These are phyloP conservation scores for Penicillium thymicola DNA, from an alignment of 2,329 filamentous ascomycete genomes.

Conservation along the genomic window DNA sequence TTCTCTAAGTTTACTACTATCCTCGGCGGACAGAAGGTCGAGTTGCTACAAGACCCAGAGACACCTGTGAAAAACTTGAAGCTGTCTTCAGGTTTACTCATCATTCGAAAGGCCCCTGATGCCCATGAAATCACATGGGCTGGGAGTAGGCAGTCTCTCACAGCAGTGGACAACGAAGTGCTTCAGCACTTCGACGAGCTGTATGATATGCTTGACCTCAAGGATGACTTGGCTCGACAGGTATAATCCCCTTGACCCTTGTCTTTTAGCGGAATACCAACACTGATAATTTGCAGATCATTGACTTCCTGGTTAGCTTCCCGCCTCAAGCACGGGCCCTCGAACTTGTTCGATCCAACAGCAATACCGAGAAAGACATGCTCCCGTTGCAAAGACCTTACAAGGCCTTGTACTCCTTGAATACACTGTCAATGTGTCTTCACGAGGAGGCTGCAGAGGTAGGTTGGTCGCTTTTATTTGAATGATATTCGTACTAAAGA, in stretches of 20 bases:
- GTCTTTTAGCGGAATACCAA: conserved; percentile 1
- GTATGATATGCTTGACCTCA: conserved; percentile 74
- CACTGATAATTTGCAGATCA: conserved; percentile 51
- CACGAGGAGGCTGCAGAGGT: conserved; percentile 41
- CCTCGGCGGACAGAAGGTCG: conserved; percentile 63
- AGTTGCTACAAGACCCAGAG: conserved; percentile 57
- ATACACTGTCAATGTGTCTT: conserved; percentile 64
- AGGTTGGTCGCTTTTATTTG: not conserved
- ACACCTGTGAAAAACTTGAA: conserved; percentile 66
- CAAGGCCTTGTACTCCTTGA: conserved; percentile 69
- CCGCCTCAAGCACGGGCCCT: conserved; percentile 64
- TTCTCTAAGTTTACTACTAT: conserved; percentile 75
- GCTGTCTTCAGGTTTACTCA: conserved; percentile 61
- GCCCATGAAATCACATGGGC: conserved; percentile 34
- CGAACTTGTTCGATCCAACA: conserved; percentile 54
- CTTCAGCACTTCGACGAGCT: conserved; percentile 78
- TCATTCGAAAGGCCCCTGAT: conserved; percentile 59
- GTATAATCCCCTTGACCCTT: conserved; percentile 41
- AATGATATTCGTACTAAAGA: not conserved
- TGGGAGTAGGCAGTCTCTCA: conserved; percentile 49
- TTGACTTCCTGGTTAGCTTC: conserved; percentile 66
- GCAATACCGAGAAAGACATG: conserved; percentile 56
- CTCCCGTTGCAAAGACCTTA: conserved; percentile 69
- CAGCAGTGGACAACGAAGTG: conserved; percentile 71
- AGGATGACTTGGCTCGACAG: conserved; percentile 66